phyloP scores from a whole-genome alignment of 345 rosid genomes.

The Hypericum perforatum region DNA sequence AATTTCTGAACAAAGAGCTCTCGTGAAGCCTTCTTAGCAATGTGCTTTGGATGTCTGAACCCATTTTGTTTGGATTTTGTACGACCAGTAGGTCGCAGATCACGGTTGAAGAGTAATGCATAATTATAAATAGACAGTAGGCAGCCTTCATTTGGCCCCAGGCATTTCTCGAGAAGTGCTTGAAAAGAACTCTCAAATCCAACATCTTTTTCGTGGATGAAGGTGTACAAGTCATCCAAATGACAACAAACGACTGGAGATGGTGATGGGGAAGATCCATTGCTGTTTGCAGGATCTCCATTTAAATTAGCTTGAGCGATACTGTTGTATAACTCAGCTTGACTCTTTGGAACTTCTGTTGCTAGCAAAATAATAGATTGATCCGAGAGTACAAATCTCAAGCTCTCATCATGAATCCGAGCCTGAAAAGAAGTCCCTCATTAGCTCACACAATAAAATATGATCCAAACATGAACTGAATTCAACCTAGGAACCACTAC shows the following conservation, averaged over 20 bases:
- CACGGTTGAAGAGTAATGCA: conserved; percentile 47
- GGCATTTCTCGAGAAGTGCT: conserved; percentile 48
- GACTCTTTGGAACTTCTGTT: conserved; percentile 32
- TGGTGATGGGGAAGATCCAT: conserved; percentile 40
- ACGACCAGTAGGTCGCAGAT: conserved; percentile 27
- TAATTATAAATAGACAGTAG: conserved; percentile 63
- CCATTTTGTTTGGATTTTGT: conserved; percentile 43
- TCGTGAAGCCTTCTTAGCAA: conserved; percentile 64
- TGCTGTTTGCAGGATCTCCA: conserved; percentile 34
- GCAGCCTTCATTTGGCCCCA: conserved; percentile 71
- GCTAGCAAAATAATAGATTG: conserved; percentile 67
- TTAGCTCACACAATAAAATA: conserved; percentile 6
- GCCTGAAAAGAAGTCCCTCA: conserved; percentile 42
- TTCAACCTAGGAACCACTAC: not conserved
- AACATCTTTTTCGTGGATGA: conserved; percentile 34
- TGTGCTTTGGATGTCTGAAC: conserved; percentile 36
- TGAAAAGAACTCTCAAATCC: conserved; percentile 36
- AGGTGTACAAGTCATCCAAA: conserved; percentile 38
- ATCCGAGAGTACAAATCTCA: conserved; percentile 70
- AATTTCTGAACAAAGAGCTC: conserved; percentile 77
- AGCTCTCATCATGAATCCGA: conserved; percentile 90
- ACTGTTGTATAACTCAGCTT: conserved; percentile 33
- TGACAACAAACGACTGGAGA: conserved; percentile 67
- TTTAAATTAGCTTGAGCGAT: conserved; percentile 52
- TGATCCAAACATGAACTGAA: conserved; percentile 7